Conservation (phyloP, 352 stramenopile genomes). For the Pythium dissimile region DNA sequence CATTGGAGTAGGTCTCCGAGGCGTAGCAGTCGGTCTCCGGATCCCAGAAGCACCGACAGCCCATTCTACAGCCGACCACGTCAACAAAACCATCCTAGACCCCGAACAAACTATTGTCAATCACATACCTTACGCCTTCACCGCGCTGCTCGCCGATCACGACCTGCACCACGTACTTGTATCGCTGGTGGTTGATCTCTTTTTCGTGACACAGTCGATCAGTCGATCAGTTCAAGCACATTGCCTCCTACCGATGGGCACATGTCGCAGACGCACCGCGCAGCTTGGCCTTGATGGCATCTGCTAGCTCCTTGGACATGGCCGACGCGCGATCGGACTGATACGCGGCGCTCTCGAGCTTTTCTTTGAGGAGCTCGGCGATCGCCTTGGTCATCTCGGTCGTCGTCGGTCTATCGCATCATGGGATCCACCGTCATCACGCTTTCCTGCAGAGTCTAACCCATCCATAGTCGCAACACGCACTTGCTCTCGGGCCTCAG, state of each 20-base stretch:
- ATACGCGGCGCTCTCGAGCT: slow-evolving; percentile 58
- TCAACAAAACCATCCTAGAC: neutral
- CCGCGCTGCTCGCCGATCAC: slow-evolving; percentile 89
- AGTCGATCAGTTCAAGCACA: neutral
- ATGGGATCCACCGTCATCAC: neutral
- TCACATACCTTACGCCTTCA: slow-evolving; percentile 68
- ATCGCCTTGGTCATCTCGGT: slow-evolving; percentile 84
- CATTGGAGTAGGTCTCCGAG: slow-evolving; percentile 88
- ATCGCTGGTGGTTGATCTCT: slow-evolving; percentile 68
- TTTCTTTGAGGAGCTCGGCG: slow-evolving; percentile 56
- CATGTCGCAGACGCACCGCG: slow-evolving; percentile 47
- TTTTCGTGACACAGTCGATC: too few relatives aligned
- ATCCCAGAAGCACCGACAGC: slow-evolving; percentile 90
- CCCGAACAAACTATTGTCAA: neutral
- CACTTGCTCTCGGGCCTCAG: slow-evolving; percentile 60
- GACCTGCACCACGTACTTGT: slow-evolving; percentile 91
- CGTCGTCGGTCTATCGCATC: slow-evolving; percentile 43
- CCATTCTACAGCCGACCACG: slow-evolving; percentile 57
- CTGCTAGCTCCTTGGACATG: slow-evolving; percentile 85
- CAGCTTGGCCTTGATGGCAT: slow-evolving; percentile 77
- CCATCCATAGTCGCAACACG: neutral
- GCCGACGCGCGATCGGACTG: slow-evolving; percentile 70
- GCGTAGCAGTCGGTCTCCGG: slow-evolving; percentile 87
- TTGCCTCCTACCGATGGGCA: neutral
- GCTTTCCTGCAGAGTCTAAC: neutral